A percentile compares a stretch with the other conserved stretches of the same genome.
These are phyloP conservation scores for Lodderomyces metapsilosis DNA, from an alignment of 1,139 yeast genomes.

Conservation along the genomic window DNA sequence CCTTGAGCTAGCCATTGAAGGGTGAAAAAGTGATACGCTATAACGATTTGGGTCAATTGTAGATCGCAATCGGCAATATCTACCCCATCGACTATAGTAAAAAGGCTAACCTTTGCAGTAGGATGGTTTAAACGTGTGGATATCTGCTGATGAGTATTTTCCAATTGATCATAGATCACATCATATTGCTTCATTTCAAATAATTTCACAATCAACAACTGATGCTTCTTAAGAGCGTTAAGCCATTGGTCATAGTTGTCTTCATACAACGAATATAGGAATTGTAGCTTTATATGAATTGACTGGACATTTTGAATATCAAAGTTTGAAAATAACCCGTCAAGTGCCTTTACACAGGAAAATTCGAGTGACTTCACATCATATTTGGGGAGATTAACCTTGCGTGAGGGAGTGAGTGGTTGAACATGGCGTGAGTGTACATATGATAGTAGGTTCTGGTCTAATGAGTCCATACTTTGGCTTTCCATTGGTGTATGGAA, in stretches of 20 bases:
- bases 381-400: constrained; percentile 11
- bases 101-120: not conserved
- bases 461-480: constrained; percentile 6
- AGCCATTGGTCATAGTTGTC: constrained; percentile 10
- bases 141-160: constrained; percentile 8
- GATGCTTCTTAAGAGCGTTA: constrained; percentile 25
- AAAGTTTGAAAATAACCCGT: constrained; percentile 3
- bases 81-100: constrained; percentile 10
- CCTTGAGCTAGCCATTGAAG: constrained; percentile 32
- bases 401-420: constrained; percentile 13
- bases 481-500: constrained; percentile 2
- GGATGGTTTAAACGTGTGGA: constrained; percentile 1
- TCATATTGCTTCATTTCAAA: constrained; percentile 23
- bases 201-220: constrained; percentile 28
- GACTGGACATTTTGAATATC: constrained; percentile 14
- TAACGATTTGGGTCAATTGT: constrained; percentile 21
- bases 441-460: constrained; percentile 11
- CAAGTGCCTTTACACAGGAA: constrained; percentile 9
- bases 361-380: constrained; percentile 14
- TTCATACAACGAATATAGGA: constrained; percentile 10
- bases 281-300: constrained; percentile 16
- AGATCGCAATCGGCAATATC: constrained; percentile 10
- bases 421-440: constrained; percentile 9
- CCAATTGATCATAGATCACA: constrained; percentile 16
- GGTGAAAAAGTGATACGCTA: constrained; percentile 32